phyloP scores from a whole-genome alignment of 176 grass and related monocot genomes.

The Carex parvula region DNA sequence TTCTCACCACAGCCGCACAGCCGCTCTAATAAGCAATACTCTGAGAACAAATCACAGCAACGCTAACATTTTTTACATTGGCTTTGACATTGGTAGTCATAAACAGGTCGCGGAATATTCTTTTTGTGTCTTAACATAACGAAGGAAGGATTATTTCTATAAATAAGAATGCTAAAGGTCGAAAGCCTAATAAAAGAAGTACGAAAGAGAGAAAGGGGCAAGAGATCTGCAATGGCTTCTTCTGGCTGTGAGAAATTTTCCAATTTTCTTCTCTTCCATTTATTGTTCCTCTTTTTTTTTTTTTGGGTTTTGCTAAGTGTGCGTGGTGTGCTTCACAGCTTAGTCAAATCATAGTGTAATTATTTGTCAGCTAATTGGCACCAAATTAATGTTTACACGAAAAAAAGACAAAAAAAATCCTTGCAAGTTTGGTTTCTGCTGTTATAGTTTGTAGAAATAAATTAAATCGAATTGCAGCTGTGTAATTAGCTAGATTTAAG shows the following conservation, averaged over 20 bases:
- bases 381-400: not conserved
- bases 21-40: not conserved
- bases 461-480: not conserved
- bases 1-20: no score
- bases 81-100: not conserved
- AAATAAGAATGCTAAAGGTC: not conserved
- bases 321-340: not conserved
- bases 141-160: not conserved
- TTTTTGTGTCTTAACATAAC: not conserved
- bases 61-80: not conserved
- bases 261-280: not conserved
- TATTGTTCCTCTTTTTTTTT: not conserved
- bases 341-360: not conserved
- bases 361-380: not conserved
- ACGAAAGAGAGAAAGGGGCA: not conserved
- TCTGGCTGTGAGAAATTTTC: not conserved
- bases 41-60: not conserved
- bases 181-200: not conserved
- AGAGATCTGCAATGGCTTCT: slow-evolving; percentile 13
- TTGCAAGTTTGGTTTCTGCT: not conserved
- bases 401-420: not conserved
- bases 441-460: not conserved
- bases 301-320: not conserved
- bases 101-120: not conserved
- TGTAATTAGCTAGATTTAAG: not conserved